Evolutionary conservation across 345 rosid genomes (phyloP).

Genomic region (Nasturtium officinale): DNA sequence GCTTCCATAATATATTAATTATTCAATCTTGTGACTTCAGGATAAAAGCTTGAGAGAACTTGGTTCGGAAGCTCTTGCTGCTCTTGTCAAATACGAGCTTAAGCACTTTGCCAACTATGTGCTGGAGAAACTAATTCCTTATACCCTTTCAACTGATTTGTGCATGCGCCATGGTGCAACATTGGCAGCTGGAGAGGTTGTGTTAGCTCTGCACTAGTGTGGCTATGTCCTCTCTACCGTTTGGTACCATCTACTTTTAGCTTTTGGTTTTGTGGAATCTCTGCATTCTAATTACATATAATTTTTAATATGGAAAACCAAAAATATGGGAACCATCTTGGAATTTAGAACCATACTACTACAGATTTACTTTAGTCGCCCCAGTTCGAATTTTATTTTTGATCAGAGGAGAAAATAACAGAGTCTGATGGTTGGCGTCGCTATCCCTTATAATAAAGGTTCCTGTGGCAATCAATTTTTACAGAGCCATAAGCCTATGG

Average conservation of each 20-base stretch:
- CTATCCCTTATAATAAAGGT: constrained; percentile 5
- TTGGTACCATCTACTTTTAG: constrained; percentile 47
- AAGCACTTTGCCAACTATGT: constrained; percentile 64
- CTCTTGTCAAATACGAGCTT: constrained; percentile 82
- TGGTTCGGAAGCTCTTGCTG: constrained; percentile 83
- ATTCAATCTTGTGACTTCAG: constrained; percentile 48
- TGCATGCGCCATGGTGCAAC: constrained; percentile 96
- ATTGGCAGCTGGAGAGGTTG: constrained; percentile 82
- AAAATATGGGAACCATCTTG: constrained; percentile 19
- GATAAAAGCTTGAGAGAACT: constrained; percentile 94
- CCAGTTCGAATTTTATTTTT: constrained; percentile 16
- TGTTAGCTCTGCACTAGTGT: constrained; percentile 68
- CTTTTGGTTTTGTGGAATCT: constrained; percentile 21
- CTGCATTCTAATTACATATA: neutral
- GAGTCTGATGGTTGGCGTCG: constrained; percentile 7
- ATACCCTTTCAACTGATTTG: constrained; percentile 86
- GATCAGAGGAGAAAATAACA: neutral
- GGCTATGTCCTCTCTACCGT: constrained; percentile 62
- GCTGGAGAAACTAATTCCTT: constrained; percentile 73
- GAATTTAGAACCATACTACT: constrained; percentile 6
- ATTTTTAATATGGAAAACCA: constrained; percentile 22
- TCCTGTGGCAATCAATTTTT: constrained; percentile 8
- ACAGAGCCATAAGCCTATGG: constrained; percentile 74
- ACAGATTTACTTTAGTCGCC: constrained; percentile 11
- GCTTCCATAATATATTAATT: constrained; percentile 15